Evolutionary conservation across 2,329 filamentous ascomycete genomes (phyloP).

Genomic region (Aplosporella prunicola): DNA sequence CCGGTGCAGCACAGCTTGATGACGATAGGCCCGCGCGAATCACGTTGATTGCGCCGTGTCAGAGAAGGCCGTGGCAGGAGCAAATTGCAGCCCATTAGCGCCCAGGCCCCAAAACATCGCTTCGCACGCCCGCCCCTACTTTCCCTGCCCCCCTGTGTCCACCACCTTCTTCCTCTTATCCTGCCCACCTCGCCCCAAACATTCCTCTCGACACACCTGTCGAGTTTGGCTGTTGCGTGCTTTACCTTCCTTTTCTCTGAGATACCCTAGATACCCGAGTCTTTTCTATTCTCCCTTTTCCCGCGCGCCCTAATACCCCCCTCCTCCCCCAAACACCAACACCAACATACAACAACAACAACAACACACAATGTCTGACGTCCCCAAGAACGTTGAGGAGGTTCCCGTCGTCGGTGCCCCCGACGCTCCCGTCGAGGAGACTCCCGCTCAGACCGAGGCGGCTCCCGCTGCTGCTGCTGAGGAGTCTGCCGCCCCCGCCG

Average conservation of each 20-base stretch:
- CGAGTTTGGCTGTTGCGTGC: constrained; percentile 8
- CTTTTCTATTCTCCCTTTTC: constrained; percentile 1
- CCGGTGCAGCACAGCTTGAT: no score
- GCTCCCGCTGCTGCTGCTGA: background rate
- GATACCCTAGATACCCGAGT: constrained; percentile 9
- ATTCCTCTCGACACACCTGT: constrained; percentile 2
- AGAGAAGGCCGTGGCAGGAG: constrained; percentile 6
- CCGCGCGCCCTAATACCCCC: constrained; percentile 1
- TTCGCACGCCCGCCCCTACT: constrained; percentile 6
- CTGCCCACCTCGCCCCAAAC: background rate
- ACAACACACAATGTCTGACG: constrained; percentile 10
- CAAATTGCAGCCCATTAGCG: constrained; percentile 8
- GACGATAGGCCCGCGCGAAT: constrained; percentile 9
- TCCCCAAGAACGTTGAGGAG: constrained; percentile 9
- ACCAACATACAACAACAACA: constrained; percentile 1
- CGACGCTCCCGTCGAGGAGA: constrained; percentile 7
- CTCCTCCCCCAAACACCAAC: constrained; percentile 5
- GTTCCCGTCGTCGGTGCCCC: no score
- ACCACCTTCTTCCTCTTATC: constrained; percentile 2
- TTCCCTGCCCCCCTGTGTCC: constrained; percentile 5
- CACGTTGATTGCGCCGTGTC: constrained; percentile 10
- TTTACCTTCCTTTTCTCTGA: no score
- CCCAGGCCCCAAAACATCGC: constrained; percentile 6
- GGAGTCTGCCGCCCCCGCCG: background rate
- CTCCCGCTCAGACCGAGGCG: no score